These are phyloP conservation scores for Alternaria ventricosa DNA, from an alignment of 2,329 filamentous ascomycete species.

Conservation along the genomic window DNA sequence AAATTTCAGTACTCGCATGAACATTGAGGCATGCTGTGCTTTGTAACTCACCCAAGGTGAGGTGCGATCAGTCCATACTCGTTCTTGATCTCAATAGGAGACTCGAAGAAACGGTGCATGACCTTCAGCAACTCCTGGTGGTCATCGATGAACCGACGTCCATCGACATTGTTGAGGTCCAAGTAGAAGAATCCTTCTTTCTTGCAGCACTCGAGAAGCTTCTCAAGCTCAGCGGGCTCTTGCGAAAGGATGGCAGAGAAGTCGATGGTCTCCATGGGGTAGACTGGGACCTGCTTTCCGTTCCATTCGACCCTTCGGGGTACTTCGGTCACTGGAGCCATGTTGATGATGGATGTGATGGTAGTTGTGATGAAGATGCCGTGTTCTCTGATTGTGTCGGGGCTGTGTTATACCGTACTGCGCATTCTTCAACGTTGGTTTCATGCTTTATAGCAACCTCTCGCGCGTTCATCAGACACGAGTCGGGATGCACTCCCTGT, in stretches of 20 bases:
- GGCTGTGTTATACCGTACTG: neutral
- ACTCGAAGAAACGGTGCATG: slow-evolving; percentile 64
- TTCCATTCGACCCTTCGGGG: slow-evolving; percentile 40
- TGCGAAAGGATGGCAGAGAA: slow-evolving; percentile 61
- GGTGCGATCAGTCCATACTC: slow-evolving; percentile 62
- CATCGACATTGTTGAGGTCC: slow-evolving; percentile 61
- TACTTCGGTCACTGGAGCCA: slow-evolving; percentile 31
- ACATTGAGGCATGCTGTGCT: neutral
- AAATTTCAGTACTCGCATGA: neutral
- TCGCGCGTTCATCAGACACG: neutral
- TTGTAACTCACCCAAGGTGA: slow-evolving; percentile 57
- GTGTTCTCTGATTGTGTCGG: neutral
- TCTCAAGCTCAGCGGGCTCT: slow-evolving; percentile 61
- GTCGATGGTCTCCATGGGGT: slow-evolving; percentile 55
- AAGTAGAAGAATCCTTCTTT: slow-evolving; percentile 64
- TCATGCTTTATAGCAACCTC: neutral
- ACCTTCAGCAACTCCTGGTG: slow-evolving; percentile 60
- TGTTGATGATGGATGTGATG: slow-evolving; percentile 6
- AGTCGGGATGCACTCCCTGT: neutral
- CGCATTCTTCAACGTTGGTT: neutral
- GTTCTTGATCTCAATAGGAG: slow-evolving; percentile 63
- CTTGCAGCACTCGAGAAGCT: slow-evolving; percentile 58
- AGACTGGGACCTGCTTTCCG: slow-evolving; percentile 40
- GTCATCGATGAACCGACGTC: slow-evolving; percentile 60
- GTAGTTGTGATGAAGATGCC: neutral